Evolutionary conservation across 768 basidiomycete species (phyloP).

Genomic region (Boletellus sp.): DNA sequence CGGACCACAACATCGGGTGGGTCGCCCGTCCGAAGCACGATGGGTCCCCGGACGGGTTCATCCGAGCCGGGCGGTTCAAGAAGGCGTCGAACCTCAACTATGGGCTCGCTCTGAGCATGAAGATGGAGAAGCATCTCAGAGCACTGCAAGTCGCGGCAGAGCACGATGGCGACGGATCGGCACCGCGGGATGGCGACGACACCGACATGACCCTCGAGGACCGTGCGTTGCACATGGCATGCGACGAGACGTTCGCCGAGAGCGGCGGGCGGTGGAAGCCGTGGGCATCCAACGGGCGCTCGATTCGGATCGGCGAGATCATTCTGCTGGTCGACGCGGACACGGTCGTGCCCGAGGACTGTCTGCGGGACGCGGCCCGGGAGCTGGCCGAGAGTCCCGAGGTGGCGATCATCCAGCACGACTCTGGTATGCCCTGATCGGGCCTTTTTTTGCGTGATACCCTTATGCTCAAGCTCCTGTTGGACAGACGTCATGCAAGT

Average conservation of each 20-base stretch:
- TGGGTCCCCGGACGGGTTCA: slow-evolving; percentile 21
- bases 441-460: no score
- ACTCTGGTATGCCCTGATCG: slow-evolving; percentile 54
- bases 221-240: slow-evolving; percentile 63
- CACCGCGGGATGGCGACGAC: slow-evolving; percentile 3
- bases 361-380: slow-evolving; percentile 84
- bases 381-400: slow-evolving; percentile 59
- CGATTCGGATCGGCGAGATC: not conserved
- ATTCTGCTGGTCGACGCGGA: not conserved
- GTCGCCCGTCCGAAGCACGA: slow-evolving; percentile 53
- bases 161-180: slow-evolving; percentile 12
- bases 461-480: no score
- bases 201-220: slow-evolving; percentile 58
- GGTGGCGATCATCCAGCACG: slow-evolving; percentile 89
- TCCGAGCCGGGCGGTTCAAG: slow-evolving; percentile 80
- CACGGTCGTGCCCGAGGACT: slow-evolving; percentile 29
- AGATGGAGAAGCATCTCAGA: slow-evolving; percentile 34
- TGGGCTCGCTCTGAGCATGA: slow-evolving; percentile 45
- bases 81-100: slow-evolving; percentile 93
- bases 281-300: slow-evolving; percentile 71
- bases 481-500: slow-evolving; percentile 84
- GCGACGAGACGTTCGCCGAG: slow-evolving; percentile 68
- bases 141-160: slow-evolving; percentile 42
- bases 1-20: slow-evolving; percentile 56
- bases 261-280: slow-evolving; percentile 59